phyloP scores from a whole-genome alignment of 2,329 filamentous ascomycete species.

The Neocucurbitaria cava region DNA sequence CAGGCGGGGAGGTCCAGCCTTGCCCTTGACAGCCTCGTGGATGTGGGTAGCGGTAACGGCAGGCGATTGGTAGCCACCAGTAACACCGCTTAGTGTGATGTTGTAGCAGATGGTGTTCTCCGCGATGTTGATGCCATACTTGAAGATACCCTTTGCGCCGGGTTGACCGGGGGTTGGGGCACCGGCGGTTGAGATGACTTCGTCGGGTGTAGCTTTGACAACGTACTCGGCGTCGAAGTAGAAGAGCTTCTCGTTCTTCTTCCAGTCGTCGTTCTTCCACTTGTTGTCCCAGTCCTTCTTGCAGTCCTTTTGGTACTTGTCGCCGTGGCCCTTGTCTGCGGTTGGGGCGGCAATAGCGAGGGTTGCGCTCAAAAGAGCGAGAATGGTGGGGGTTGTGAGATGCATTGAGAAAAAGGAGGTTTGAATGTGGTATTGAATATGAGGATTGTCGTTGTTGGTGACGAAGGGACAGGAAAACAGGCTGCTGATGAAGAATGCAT shows the following conservation, averaged over 20 bases:
- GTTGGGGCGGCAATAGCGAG: constrained; percentile 30
- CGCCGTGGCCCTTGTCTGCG: not conserved
- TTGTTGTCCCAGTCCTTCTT: constrained; percentile 31
- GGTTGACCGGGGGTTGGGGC: constrained; percentile 51
- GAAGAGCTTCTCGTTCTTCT: constrained; percentile 36
- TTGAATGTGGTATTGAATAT: not conserved
- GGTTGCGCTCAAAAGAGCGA: constrained; percentile 27
- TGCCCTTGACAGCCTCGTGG: constrained; percentile 57
- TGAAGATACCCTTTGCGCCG: constrained; percentile 58
- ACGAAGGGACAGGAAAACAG: not conserved
- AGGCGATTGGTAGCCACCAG: constrained; percentile 59
- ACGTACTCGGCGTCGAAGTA: constrained; percentile 60
- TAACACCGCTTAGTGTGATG: constrained; percentile 59
- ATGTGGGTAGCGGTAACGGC: constrained; percentile 64
- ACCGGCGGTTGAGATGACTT: constrained; percentile 56
- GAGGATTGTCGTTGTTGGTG: not conserved
- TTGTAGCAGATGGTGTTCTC: constrained; percentile 57
- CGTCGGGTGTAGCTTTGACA: constrained; percentile 57
- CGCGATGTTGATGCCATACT: constrained; percentile 60
- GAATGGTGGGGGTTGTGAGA: constrained; percentile 26
- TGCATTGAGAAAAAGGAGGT: constrained; percentile 22
- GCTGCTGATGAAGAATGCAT: constrained; percentile 9
- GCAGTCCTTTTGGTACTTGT: constrained; percentile 25
- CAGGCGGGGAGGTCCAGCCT: constrained; percentile 59
- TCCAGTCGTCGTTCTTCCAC: constrained; percentile 30